These are phyloP conservation scores for Penicillium nordicum DNA, from an alignment of 2,329 filamentous ascomycete genomes.

Conservation along the genomic window DNA sequence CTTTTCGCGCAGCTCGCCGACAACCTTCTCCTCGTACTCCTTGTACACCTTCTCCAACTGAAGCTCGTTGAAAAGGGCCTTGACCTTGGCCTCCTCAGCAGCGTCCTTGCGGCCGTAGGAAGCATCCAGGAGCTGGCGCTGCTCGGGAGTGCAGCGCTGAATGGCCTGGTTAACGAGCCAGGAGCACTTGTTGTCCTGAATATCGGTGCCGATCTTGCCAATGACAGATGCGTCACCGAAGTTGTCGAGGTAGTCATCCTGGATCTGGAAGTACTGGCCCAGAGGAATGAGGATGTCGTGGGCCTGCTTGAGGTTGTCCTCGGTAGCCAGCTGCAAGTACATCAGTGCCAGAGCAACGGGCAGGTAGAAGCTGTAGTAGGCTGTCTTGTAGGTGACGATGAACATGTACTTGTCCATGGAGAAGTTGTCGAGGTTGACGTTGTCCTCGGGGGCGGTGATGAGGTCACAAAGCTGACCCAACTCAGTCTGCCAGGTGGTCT, in stretches of 20 bases:
- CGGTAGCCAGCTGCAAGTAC: conserved; percentile 78
- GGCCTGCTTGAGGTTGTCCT: conserved; percentile 82
- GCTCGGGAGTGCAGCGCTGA: conserved; percentile 72
- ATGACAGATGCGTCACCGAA: conserved; percentile 89
- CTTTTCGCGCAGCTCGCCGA: conserved; percentile 69
- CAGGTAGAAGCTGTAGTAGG: conserved; percentile 98
- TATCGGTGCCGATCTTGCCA: conserved; percentile 98
- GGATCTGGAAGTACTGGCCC: conserved; percentile 98
- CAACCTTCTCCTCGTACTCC: conserved; percentile 84
- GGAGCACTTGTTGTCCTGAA: conserved; percentile 99
- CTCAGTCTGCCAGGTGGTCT: conserved; percentile 90
- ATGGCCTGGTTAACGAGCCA: conserved; percentile 97
- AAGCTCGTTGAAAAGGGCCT: conserved; percentile 83
- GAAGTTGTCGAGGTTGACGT: conserved; percentile 92
- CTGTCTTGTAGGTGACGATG: conserved; percentile 99
- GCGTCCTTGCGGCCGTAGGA: conserved; percentile 94
- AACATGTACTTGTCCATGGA: conserved; percentile 88
- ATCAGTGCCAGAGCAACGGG: conserved; percentile 87
- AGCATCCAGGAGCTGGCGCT: conserved; percentile 80
- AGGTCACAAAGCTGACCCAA: conserved; percentile 92
- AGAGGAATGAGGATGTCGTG: conserved; percentile 93
- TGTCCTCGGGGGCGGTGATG: conserved; percentile 90
- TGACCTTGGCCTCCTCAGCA: conserved; percentile 76
- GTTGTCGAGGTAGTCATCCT: conserved; percentile 98
- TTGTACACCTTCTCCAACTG: conserved; percentile 79